Evolutionary conservation across 1,139 yeast species (phyloP).

Genomic region (Hansenula sp.): DNA sequence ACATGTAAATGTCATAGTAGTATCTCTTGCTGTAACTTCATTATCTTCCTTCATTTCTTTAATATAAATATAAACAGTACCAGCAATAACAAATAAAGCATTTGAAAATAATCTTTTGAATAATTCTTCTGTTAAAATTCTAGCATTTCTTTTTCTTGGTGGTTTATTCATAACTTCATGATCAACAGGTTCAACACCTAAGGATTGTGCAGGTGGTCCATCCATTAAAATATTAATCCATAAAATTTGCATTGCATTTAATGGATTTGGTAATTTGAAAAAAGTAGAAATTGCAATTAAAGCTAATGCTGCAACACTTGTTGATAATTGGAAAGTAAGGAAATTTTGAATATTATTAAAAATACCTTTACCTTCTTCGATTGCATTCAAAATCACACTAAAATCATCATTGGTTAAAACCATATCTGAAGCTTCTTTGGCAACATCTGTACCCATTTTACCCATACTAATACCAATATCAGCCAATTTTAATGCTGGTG

Average conservation of each 20-base stretch:
- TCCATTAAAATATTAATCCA: constrained; percentile 98
- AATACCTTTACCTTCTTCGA: constrained; percentile 95
- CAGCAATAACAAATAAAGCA: constrained; percentile 66
- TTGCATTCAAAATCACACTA: constrained; percentile 85
- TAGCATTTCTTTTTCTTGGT: constrained; percentile 82
- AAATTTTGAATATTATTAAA: constrained; percentile 92
- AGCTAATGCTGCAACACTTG: constrained; percentile 91
- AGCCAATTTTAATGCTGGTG: constrained; percentile 96
- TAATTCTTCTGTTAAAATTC: constrained; percentile 66
- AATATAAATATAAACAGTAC: constrained; percentile 81
- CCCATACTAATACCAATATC: constrained; percentile 99
- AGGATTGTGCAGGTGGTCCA: constrained; percentile 98
- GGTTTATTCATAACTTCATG: constrained; percentile 93
- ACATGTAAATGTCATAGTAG: constrained; percentile 98
- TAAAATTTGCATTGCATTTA: constrained; percentile 96
- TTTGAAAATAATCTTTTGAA: constrained; percentile 71
- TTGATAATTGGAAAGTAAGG: constrained; percentile 88
- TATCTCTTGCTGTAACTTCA: constrained; percentile 83
- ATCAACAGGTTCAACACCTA: constrained; percentile 97
- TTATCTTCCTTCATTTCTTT: constrained; percentile 72
- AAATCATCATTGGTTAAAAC: constrained; percentile 95
- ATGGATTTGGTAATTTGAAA: constrained; percentile 88
- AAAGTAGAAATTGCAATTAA: constrained; percentile 83
- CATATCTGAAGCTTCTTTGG: constrained; percentile 98
- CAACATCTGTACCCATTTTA: constrained; percentile 93